phyloP scores from a whole-genome alignment of 768 basidiomycete species.

The Boletus rubroflammeus region DNA sequence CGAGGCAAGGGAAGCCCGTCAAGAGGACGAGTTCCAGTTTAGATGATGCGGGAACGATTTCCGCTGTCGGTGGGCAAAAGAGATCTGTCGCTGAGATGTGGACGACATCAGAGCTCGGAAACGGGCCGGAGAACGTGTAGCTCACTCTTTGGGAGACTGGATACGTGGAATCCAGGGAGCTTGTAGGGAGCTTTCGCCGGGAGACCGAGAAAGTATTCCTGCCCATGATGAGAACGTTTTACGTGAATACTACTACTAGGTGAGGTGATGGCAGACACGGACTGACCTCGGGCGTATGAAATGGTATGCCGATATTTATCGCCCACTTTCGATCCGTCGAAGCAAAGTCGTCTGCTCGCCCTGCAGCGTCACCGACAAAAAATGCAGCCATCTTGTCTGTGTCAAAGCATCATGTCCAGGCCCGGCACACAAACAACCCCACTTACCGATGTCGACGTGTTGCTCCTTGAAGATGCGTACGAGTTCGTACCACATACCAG shows the following conservation, averaged over 20 bases:
- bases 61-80: slow-evolving; percentile 16
- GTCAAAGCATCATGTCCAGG: not conserved
- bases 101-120: not conserved
- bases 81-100: slow-evolving; percentile 39
- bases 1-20: slow-evolving; percentile 60
- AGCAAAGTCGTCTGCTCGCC: slow-evolving; percentile 71
- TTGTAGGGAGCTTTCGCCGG: slow-evolving; percentile 38
- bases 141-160: slow-evolving; percentile 35
- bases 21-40: slow-evolving; percentile 53
- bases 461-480: slow-evolving; percentile 56
- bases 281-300: slow-evolving; percentile 80
- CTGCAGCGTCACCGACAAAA: slow-evolving; percentile 90
- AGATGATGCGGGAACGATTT: slow-evolving; percentile 9
- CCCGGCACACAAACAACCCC: not conserved
- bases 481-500: slow-evolving; percentile 80
- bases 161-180: slow-evolving; percentile 70
- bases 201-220: slow-evolving; percentile 79
- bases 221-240: not conserved
- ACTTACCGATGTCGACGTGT: slow-evolving; percentile 62
- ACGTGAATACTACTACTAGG: not conserved
- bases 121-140: not conserved
- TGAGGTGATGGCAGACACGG: not conserved
- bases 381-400: slow-evolving; percentile 65
- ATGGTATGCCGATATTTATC: slow-evolving; percentile 65
- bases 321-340: slow-evolving; percentile 87